A percentile compares a stretch with the other conserved stretches of the same genome.
Conservation (phyloP, 1,284 basidiomycete genomes). For the Inonotus hispidus region DNA sequence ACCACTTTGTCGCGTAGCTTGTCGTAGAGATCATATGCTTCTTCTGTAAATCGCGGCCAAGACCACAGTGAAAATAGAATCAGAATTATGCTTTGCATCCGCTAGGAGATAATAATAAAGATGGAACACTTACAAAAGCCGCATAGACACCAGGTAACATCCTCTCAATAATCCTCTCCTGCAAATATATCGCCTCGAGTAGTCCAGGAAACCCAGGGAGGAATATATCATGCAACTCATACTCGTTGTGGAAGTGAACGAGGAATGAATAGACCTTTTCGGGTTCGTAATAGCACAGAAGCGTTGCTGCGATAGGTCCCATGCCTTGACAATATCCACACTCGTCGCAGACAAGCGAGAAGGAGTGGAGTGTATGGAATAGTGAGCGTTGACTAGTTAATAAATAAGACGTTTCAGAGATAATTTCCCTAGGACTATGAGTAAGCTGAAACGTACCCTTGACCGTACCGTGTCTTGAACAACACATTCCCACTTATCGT, state of each 20-base stretch:
- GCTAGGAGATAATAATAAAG: not conserved
- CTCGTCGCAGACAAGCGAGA: conserved; percentile 78
- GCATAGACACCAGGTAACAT: conserved; percentile 87
- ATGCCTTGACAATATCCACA: conserved; percentile 99
- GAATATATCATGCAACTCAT: conserved; percentile 87
- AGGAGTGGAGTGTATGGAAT: conserved; percentile 92
- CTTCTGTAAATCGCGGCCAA: conserved; percentile 35
- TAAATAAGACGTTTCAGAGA: conserved; percentile 15
- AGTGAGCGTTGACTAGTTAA: conserved; percentile 81
- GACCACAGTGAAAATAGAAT: not conserved
- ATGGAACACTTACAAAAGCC: conserved; percentile 52
- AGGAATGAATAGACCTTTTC: conserved; percentile 83
- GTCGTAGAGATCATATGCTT: conserved; percentile 88
- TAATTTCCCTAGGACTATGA: not conserved
- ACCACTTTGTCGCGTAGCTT: conserved; percentile 98
- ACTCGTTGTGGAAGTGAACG: conserved; percentile 82
- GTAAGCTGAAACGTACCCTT: conserved; percentile 56
- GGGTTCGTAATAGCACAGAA: conserved; percentile 90
- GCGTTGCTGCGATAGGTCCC: conserved; percentile 94
- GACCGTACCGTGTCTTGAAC: conserved; percentile 94
- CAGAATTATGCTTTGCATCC: not conserved
- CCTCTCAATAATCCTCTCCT: conserved; percentile 79
- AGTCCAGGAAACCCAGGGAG: conserved; percentile 94
- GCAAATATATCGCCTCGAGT: conserved; percentile 90
- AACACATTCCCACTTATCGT: conserved; percentile 94